Evolutionary conservation across 805 yeast genomes (phyloP).

Genomic region (Lachancea thermotolerans): DNA sequence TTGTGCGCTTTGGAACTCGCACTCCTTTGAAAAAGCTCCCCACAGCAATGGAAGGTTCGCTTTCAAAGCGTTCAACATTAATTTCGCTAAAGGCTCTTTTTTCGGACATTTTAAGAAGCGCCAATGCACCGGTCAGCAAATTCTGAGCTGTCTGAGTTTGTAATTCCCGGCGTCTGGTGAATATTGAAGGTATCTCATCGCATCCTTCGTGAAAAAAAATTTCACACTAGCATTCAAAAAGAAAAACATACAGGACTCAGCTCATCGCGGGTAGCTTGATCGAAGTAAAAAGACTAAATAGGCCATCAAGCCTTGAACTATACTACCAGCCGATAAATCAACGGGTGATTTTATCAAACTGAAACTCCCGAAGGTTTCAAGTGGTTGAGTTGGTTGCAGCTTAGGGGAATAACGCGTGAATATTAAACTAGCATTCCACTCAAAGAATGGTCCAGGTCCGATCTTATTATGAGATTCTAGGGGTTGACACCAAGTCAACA

Average conservation of each 20-base stretch:
- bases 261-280: neutral
- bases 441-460: neutral
- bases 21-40: constrained; percentile 81
- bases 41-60: constrained; percentile 45
- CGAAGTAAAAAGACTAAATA: neutral
- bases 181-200: neutral
- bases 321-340: too few species aligned
- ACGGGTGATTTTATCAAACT: too few species aligned
- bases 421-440: neutral
- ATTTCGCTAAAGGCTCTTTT: constrained; percentile 18
- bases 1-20: constrained; percentile 48
- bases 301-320: neutral
- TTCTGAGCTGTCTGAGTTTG: neutral
- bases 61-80: constrained; percentile 34
- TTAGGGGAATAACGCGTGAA: neutral
- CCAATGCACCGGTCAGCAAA: neutral
- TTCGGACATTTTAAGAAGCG: constrained; percentile 9
- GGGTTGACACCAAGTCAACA: constrained; percentile 36
- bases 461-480: constrained; percentile 55
- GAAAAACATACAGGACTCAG: neutral
- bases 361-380: neutral
- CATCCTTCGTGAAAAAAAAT: neutral
- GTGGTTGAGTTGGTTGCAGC: neutral
- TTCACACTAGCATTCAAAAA: neutral
- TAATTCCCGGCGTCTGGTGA: neutral